Percentiles rank a stretch among this genome's conserved stretches.
phyloP scores from a whole-genome alignment of 129 eudicot genomes.

The Heracleum sosnowskyi region DNA sequence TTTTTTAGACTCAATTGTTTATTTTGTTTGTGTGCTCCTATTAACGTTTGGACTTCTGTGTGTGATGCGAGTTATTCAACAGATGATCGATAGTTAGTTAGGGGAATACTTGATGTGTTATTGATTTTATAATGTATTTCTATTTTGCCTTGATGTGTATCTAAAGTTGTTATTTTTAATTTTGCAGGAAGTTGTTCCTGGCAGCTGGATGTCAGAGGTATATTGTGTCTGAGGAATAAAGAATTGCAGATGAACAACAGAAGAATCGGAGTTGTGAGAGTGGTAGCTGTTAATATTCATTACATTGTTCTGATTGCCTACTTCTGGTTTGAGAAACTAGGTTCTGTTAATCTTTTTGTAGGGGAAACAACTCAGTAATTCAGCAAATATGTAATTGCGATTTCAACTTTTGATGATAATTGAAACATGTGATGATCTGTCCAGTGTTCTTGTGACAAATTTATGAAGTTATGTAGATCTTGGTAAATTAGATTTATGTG shows the following conservation, averaged over 20 bases:
- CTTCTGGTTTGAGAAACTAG: background rate
- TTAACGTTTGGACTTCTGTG: too few relatives aligned
- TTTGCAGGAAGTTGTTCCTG: conserved; percentile 23
- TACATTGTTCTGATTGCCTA: background rate
- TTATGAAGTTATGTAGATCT: background rate
- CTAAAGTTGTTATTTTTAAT: too few relatives aligned
- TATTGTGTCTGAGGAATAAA: conserved; percentile 13
- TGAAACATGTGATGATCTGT: background rate
- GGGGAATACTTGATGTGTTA: too few relatives aligned
- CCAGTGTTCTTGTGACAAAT: background rate
- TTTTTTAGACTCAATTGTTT: too few relatives aligned
- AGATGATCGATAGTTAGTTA: too few relatives aligned
- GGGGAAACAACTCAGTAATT: background rate
- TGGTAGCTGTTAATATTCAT: background rate
- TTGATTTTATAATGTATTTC: too few relatives aligned
- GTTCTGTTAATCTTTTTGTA: background rate
- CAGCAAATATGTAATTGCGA: background rate
- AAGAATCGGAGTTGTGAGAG: conserved; percentile 2
- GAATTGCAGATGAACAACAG: conserved; percentile 14
- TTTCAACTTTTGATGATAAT: too few relatives aligned
- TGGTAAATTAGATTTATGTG: background rate
- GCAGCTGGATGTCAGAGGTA: conserved; percentile 28
- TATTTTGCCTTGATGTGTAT: too few relatives aligned
- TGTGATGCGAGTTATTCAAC: too few relatives aligned
- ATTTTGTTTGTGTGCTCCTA: too few relatives aligned